Base-by-base conservation (phyloP, 2,329 filamentous ascomycete genomes). In the Coniochaeta hoffmannii region DNA sequence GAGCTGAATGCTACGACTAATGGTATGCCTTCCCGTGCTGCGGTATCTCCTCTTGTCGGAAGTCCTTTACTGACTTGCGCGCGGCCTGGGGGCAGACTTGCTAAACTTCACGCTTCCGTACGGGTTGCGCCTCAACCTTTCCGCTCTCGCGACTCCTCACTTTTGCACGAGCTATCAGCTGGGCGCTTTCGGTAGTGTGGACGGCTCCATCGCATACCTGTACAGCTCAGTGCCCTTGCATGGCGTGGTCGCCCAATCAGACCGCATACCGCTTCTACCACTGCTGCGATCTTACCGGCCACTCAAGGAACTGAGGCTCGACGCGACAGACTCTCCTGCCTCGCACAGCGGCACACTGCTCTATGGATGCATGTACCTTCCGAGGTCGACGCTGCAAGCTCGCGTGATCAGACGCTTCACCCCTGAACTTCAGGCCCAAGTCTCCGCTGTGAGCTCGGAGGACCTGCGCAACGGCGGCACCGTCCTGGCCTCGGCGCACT, bases 191-290 rank as follows among this genome's bases (percentile, higher is more conserved):
- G 94, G 93, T 57, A 80, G 96, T 34, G 92, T 99, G 53, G 93
- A 97, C 73, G 94, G 94, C 68, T 96, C 91, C n/a, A 82, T 99
- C 56, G 96, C 92, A 14, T 99, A 97, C 73, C 83, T 99, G 54
- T 97, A 96, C 76, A 95, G 91, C 51, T 96, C 90, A 2, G 79
- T 94, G 9, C 86, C 90, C 12, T 80, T 97, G 56, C 74, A 78
- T 36, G 77, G 86, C 53, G 60, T 90, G 78, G 70, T 77, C 11
- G 83, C 80, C 11, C 82, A 84, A 70, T 96, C 90, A 63, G 85
- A 86, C 50, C 76, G 81, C 22, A 86, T 97, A 35, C 85, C 90
- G 14, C 76, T 99, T 10, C 86, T 86, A 31, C 81, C 86, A 61
- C 80, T 97, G 22, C 82, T 96, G 52, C 83, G 84, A 55, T 91